phyloP scores from a whole-genome alignment of 345 rosid species.

The Aquilaria yunnanensis region DNA sequence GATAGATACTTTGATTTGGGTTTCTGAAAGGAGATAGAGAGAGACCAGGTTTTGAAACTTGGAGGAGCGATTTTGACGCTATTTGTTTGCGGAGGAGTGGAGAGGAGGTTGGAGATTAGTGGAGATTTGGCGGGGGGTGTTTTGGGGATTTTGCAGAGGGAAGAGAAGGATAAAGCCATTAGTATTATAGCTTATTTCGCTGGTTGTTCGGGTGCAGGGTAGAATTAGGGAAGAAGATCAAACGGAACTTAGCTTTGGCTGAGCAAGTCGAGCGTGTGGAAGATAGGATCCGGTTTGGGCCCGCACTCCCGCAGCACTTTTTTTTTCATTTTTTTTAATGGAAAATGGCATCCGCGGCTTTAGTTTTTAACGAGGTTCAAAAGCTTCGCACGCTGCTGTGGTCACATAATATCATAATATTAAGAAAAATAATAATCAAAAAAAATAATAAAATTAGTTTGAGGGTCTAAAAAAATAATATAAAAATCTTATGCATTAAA shows the following conservation, averaged over 20 bases:
- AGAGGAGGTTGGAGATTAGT: slow-evolving; percentile 6
- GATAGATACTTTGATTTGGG: slow-evolving; percentile 11
- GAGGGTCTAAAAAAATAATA: no score
- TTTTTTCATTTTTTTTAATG: no score
- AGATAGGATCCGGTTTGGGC: not conserved
- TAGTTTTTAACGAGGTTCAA: no score
- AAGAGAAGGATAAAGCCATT: slow-evolving; percentile 21
- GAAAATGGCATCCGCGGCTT: no score
- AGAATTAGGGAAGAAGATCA: no score
- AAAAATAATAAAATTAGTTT: no score
- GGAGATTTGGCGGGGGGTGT: slow-evolving; percentile 8
- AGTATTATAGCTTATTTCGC: not conserved
- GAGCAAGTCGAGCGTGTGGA: not conserved
- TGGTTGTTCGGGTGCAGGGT: not conserved
- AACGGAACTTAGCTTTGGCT: not conserved
- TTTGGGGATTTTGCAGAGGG: slow-evolving; percentile 16
- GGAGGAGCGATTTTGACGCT: slow-evolving; percentile 20
- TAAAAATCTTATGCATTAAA: no score
- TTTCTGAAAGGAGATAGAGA: slow-evolving; percentile 20
- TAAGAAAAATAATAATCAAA: no score
- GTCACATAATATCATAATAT: no score
- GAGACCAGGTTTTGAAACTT: slow-evolving; percentile 14
- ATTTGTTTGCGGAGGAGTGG: slow-evolving; percentile 5
- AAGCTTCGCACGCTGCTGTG: no score
- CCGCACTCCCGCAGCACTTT: no score